phyloP scores from a whole-genome alignment of 2,329 filamentous ascomycete species.

The Penicillium decumbens region DNA sequence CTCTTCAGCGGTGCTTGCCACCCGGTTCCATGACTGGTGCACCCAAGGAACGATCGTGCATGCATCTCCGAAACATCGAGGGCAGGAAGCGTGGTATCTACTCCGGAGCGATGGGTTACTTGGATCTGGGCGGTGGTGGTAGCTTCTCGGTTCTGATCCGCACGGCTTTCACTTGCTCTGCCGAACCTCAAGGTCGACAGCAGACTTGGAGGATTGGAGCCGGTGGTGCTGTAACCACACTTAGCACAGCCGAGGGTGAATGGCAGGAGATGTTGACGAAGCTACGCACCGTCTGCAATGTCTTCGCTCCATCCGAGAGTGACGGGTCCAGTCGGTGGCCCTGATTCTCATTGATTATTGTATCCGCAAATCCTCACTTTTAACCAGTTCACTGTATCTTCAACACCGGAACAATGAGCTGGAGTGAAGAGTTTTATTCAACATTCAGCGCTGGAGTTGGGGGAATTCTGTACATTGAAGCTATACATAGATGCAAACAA shows the following conservation, averaged over 20 bases:
- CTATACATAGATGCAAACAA: constrained; percentile 26
- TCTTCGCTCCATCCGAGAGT: constrained; percentile 35
- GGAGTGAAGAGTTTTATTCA: constrained; percentile 24
- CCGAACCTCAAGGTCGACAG: constrained; percentile 15
- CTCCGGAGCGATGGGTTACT: constrained; percentile 82
- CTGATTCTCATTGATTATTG: not conserved
- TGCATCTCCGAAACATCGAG: constrained; percentile 71
- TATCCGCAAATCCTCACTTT: constrained; percentile 2
- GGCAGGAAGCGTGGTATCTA: constrained; percentile 65
- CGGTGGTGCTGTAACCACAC: constrained; percentile 80
- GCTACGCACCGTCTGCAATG: constrained; percentile 46
- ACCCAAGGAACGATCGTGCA: constrained; percentile 87
- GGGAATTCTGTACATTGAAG: constrained; percentile 3
- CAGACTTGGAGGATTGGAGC: constrained; percentile 74
- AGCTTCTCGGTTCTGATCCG: constrained; percentile 92
- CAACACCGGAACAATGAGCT: constrained; percentile 26
- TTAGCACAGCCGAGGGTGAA: constrained; percentile 76
- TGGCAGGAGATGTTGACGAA: constrained; percentile 88
- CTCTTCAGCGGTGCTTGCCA: constrained; percentile 72
- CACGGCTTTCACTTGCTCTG: constrained; percentile 58
- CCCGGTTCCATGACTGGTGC: constrained; percentile 96
- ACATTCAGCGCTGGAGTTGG: constrained; percentile 28
- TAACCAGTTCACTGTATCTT: constrained; percentile 15
- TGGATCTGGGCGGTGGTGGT: constrained; percentile 76
- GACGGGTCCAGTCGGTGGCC: not conserved